Percentiles rank a stretch among this genome's conserved stretches.
Evolutionary conservation across 83 land plant genomes (phyloP).

Genomic region (Picea engelmannii): DNA sequence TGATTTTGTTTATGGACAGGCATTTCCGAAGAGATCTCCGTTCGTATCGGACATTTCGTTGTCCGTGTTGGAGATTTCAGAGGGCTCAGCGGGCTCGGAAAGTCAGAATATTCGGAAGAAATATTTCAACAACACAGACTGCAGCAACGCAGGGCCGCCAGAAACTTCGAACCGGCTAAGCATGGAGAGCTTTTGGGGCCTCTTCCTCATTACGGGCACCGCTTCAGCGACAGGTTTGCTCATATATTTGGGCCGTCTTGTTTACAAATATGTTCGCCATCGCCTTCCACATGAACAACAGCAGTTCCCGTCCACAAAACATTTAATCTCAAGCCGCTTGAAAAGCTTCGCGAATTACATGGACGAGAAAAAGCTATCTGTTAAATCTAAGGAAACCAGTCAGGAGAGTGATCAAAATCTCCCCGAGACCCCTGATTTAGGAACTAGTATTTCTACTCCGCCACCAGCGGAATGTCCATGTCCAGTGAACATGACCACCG

Average conservation of each 20-base stretch:
- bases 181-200: constrained; percentile 26
- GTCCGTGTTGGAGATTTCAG: constrained; percentile 22
- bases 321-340: neutral
- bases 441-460: neutral
- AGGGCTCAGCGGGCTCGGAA: neutral
- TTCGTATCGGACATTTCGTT: constrained; percentile 26
- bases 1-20: constrained; percentile 9
- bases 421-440: neutral
- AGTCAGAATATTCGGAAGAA: constrained; percentile 12
- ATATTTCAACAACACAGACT: neutral
- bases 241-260: constrained; percentile 1
- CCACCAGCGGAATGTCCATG: neutral
- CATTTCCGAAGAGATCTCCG: constrained; percentile 27
- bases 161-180: constrained; percentile 16
- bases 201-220: constrained; percentile 20
- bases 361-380: neutral
- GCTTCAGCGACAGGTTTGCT: constrained; percentile 16
- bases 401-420: neutral
- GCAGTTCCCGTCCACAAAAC: neutral
- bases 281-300: neutral
- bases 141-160: neutral
- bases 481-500: neutral
- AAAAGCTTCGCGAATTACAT: constrained; percentile 15
- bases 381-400: neutral
- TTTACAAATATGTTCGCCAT: neutral